Conservation (phyloP, 2,329 filamentous ascomycete genomes). For the Neofusicoccum cordaticola region DNA sequence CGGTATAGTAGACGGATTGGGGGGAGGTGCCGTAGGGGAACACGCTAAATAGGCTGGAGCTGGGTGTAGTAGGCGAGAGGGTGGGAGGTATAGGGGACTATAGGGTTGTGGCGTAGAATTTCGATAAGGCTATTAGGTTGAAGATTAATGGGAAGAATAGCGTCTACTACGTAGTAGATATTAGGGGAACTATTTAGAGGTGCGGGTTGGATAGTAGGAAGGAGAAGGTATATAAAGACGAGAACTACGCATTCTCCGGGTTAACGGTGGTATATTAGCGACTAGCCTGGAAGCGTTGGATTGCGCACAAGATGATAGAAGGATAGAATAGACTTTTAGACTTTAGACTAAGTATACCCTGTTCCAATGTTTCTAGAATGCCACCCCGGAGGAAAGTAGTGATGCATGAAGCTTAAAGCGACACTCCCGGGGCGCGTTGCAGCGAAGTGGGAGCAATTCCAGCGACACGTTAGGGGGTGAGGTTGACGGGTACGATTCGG, state of each 20-base stretch:
- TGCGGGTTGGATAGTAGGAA: conserved; percentile 2
- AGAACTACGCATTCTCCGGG: conserved; percentile 4
- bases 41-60: conserved; percentile 45
- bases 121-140: conserved; percentile 28
- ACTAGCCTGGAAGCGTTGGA: too few species aligned
- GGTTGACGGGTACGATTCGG: too few species aligned
- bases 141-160: conserved; percentile 19
- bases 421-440: too few species aligned
- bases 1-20: conserved; percentile 60
- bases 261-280: background rate
- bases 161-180: conserved; percentile 22
- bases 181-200: conserved; percentile 21
- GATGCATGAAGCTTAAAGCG: too few species aligned
- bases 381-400: too few species aligned
- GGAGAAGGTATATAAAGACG: conserved; percentile 1
- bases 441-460: too few species aligned
- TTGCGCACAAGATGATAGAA: too few species aligned
- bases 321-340: too few species aligned
- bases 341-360: too few species aligned
- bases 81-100: background rate
- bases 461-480: too few species aligned
- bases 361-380: too few species aligned
- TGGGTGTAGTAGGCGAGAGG: background rate
- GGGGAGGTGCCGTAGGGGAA: conserved; percentile 58
- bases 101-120: conserved; percentile 21